Evolutionary conservation across 345 rosid genomes (phyloP), one percentile per base, ranked within the genome.

Genomic region (Eucalyptus polybractea): DNA sequence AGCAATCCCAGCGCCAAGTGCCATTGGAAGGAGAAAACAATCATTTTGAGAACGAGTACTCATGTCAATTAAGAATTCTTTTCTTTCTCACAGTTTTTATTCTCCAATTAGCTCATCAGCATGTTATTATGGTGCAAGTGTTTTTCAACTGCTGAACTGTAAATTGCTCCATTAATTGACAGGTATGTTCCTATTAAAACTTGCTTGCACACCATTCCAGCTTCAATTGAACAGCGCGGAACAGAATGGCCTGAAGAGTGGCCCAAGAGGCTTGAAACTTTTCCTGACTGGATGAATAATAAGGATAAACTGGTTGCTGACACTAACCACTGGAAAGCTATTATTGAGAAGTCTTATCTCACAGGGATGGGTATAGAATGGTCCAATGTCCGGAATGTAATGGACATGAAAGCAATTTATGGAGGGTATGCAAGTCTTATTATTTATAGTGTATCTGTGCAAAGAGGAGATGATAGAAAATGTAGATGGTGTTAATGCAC

Each of bases 161-260:
- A 40, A 76, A 76, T 76, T 86, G 67, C 37, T 45, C 42, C 50
- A 62, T n/a, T 88, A 86, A 87, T 29, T 76, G 27, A 88, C 90
- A 97, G 99, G 99, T 95, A 97, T 93, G 94, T 95, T 91, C 94
- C 95, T 31, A 93, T 97, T 94, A 96, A 95, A 90, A 92, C 89
- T 42, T 97, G 99, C 92, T 89, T 97, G 93, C 95, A 97, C 88
- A 87, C 93, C 31, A 93, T 97, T 92, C 99, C 99, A 40, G 92
- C 97, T 40, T 92, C 98, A 88, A 95, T 97, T 87, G 99, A 97
- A 90, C 97, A 97, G 87, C 98, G 93, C 42, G 99, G 99, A 85
- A 92, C 98, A 37, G 99, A 97, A 62, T 97, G 99, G 99, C 99
- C 99, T n/a, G 98, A 95, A 90, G 99, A 96, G 92, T 97, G 99